phyloP scores from a whole-genome alignment of 2,329 filamentous ascomycete species.

The Blastomyces percursus region DNA sequence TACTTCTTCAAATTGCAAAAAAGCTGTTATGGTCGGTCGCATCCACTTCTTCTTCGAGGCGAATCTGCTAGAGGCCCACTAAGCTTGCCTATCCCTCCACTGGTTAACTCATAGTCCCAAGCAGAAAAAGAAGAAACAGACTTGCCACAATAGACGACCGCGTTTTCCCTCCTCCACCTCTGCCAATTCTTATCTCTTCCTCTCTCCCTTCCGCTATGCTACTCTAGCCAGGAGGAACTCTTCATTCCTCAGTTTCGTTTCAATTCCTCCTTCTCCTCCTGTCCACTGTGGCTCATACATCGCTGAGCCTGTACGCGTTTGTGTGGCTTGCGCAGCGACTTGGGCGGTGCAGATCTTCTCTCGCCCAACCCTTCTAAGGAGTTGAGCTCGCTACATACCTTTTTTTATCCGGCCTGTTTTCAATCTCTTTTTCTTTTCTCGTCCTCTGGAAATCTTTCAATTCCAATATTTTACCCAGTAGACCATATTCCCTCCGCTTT shows the following conservation, averaged over 20 bases:
- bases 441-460: background rate
- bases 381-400: background rate
- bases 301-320: background rate
- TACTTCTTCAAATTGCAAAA: too few relatives aligned
- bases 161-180: background rate
- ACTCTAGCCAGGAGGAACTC: background rate
- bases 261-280: background rate
- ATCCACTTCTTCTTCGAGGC: background rate
- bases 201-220: background rate
- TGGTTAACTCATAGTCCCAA: background rate
- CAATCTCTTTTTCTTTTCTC: background rate
- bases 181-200: background rate
- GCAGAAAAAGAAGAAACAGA: background rate
- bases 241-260: background rate
- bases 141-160: too few relatives aligned
- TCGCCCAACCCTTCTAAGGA: background rate
- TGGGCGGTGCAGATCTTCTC: background rate
- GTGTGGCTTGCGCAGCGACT: background rate
- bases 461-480: background rate
- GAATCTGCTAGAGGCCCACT: background rate
- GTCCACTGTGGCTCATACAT: background rate
- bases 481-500: background rate
- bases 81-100: background rate
- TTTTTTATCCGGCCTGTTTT: background rate
- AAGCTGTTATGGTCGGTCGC: too few relatives aligned